Conservation (phyloP, 179 eudicot genomes). For the Vitellaria paradoxa region DNA sequence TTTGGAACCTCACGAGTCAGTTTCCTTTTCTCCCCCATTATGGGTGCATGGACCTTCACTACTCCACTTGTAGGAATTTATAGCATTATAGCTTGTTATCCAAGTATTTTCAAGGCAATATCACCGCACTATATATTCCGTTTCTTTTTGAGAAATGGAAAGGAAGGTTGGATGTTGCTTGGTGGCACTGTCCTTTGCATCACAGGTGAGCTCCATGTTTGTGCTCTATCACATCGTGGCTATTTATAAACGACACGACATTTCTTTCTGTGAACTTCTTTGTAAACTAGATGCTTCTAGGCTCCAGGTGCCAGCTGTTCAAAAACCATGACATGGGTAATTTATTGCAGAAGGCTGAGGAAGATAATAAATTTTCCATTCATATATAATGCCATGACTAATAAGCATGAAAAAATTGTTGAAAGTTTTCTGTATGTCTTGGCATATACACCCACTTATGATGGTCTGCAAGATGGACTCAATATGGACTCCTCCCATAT, state of each 20-base stretch:
- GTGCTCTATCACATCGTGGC: background rate
- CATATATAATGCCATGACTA: background rate
- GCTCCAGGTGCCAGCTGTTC: background rate
- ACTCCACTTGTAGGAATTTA: conserved; percentile 59
- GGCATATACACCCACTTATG: background rate
- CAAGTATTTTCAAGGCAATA: conserved; percentile 63
- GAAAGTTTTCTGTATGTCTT: background rate
- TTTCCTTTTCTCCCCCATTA: conserved; percentile 71
- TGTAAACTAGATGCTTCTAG: background rate
- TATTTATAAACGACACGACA: background rate
- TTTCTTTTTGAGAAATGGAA: conserved; percentile 52
- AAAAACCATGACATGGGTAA: background rate
- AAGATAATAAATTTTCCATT: background rate
- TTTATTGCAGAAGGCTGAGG: background rate
- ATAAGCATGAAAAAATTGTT: too few relatives aligned
- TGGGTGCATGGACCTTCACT: conserved; percentile 59
- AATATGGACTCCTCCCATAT: background rate
- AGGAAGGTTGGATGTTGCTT: conserved; percentile 54
- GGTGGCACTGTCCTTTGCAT: conserved; percentile 66
- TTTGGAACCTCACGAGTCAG: conserved; percentile 71
- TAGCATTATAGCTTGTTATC: conserved; percentile 47
- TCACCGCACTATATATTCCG: conserved; percentile 54
- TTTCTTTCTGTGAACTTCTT: background rate
- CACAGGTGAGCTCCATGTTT: conserved; percentile 46
- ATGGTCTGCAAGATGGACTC: background rate